Evolutionary conservation across 805 yeast genomes (phyloP).

Genomic region (Vanderwaltozyma polyspora): DNA sequence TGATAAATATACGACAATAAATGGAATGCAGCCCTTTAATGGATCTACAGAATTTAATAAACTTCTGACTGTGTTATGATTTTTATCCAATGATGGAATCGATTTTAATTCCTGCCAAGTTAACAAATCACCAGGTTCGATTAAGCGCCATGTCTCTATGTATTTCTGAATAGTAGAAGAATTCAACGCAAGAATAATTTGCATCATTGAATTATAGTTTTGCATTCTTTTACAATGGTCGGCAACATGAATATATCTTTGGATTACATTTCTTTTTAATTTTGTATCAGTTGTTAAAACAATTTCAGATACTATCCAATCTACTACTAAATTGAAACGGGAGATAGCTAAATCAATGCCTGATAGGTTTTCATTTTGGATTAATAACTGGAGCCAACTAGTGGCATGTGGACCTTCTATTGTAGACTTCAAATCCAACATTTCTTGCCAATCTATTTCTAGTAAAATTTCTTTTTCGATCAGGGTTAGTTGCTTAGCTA

Average conservation of each 20-base stretch:
- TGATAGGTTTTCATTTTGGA: constrained; percentile 42
- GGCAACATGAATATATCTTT: constrained; percentile 81
- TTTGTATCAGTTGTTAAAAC: constrained; percentile 50
- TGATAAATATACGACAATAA: constrained; percentile 73
- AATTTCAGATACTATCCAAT: constrained; percentile 87
- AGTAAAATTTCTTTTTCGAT: constrained; percentile 75
- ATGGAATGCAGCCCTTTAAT: constrained; percentile 77
- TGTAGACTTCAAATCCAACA: constrained; percentile 67
- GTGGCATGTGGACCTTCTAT: constrained; percentile 53
- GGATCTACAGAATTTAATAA: constrained; percentile 40
- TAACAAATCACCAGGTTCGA: constrained; percentile 62
- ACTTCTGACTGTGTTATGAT: constrained; percentile 55
- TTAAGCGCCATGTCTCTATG: constrained; percentile 59
- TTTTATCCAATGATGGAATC: constrained; percentile 61
- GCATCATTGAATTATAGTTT: constrained; percentile 81
- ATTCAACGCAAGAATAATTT: constrained; percentile 70
- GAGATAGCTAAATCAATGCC: constrained; percentile 78
- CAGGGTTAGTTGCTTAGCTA: constrained; percentile 76
- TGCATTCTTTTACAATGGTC: constrained; percentile 60
- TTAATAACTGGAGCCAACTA: constrained; percentile 74
- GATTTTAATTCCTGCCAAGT: constrained; percentile 58
- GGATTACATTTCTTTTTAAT: constrained; percentile 58
- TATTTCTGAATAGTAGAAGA: constrained; percentile 50
- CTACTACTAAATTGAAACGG: constrained; percentile 77
- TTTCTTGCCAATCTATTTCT: constrained; percentile 87